Percentiles rank a stretch among this genome's conserved stretches.
Conservation (phyloP, 2,329 filamentous ascomycete species). For the Trichoderma brevicompactum region DNA sequence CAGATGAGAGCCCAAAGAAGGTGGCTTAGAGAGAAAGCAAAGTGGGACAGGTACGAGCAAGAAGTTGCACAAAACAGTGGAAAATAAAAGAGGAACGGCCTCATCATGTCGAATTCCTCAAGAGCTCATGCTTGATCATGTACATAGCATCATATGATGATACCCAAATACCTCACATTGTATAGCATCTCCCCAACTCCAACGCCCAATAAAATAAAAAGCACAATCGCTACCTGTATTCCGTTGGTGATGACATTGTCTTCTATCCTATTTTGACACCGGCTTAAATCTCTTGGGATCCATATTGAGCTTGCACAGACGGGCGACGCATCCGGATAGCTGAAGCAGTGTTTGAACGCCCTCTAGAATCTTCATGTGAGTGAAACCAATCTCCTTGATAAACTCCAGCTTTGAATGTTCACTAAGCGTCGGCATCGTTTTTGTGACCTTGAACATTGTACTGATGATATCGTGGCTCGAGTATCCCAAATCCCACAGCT, state of each 20-base stretch:
- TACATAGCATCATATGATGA: slow-evolving; percentile 27
- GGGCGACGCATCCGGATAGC: slow-evolving; percentile 87
- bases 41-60: slow-evolving; percentile 70
- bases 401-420: slow-evolving; percentile 97
- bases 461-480: slow-evolving; percentile 99
- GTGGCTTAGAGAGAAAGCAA: slow-evolving; percentile 65
- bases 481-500: slow-evolving; percentile 94
- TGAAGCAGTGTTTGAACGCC: slow-evolving; percentile 95
- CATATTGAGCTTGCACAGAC: slow-evolving; percentile 96
- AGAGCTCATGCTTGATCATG: slow-evolving; percentile 14
- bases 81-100: slow-evolving; percentile 34
- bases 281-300: slow-evolving; percentile 77
- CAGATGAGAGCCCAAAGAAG: slow-evolving; percentile 67
- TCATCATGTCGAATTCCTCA: not conserved
- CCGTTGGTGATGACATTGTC: slow-evolving; percentile 13
- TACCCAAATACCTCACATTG: slow-evolving; percentile 22
- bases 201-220: slow-evolving; percentile 43
- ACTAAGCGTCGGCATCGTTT: slow-evolving; percentile 87
- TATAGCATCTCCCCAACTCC: slow-evolving; percentile 34
- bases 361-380: slow-evolving; percentile 98
- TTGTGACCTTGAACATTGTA: slow-evolving; percentile 98
- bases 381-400: slow-evolving; percentile 98
- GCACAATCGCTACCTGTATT: slow-evolving; percentile 34
- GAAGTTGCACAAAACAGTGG: slow-evolving; percentile 56
- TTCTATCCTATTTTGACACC: slow-evolving; percentile 40